Conservation (phyloP, 805 yeast species). For the Zygoascus tannicola region DNA sequence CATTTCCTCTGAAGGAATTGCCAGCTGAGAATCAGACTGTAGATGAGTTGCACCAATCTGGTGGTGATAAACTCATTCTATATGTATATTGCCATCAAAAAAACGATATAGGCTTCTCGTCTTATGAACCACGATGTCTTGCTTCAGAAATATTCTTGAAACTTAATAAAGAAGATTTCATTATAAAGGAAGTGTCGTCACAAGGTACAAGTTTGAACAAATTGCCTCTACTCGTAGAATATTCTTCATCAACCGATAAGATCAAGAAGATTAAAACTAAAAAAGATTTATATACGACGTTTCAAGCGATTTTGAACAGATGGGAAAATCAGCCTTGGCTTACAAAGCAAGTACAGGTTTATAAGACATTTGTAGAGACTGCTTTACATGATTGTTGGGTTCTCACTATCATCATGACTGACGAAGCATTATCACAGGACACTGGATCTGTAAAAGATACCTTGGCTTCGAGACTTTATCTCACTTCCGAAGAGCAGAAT, state of each 20-base stretch:
- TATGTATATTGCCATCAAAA: not conserved
- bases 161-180: not conserved
- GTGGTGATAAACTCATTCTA: not conserved
- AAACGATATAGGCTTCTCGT: conserved; percentile 4
- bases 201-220: not conserved
- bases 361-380: conserved; percentile 10
- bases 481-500: conserved; percentile 3
- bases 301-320: conserved; percentile 4
- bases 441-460: not conserved
- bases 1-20: conserved; percentile 23
- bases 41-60: not conserved
- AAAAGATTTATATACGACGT: conserved; percentile 3
- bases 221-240: conserved; percentile 1
- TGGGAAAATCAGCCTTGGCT: conserved; percentile 2
- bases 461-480: conserved; percentile 9
- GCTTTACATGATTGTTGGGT: conserved; percentile 17
- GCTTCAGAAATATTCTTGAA: conserved; percentile 16
- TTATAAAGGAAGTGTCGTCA: not conserved
- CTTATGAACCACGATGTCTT: conserved; percentile 27
- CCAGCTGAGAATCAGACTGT: not conserved
- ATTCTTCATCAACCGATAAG: conserved; percentile 5
- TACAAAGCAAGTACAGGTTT: conserved; percentile 6
- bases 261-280: not conserved
- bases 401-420: conserved; percentile 6
- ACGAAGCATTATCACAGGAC: not conserved